phyloP scores from a whole-genome alignment of 495 filamentous ascomycete genomes.

The Usnea hakonensis region DNA sequence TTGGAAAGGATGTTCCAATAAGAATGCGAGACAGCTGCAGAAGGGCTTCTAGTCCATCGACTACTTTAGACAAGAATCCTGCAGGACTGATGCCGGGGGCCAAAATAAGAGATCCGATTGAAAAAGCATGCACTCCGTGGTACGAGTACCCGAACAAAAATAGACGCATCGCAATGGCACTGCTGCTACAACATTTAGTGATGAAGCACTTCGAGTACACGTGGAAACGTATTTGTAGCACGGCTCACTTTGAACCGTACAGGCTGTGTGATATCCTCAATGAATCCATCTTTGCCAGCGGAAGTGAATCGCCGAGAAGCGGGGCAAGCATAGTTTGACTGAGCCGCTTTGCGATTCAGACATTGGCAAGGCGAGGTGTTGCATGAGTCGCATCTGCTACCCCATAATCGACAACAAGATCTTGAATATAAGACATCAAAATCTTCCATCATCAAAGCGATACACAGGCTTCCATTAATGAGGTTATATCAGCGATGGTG shows the following conservation, averaged over 20 bases:
- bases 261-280: background rate
- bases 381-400: slow-evolving; percentile 3
- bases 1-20: background rate
- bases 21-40: background rate
- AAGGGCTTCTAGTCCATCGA: background rate
- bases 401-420: background rate
- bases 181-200: background rate
- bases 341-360: slow-evolving; percentile 3
- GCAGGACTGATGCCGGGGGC: background rate
- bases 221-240: background rate
- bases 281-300: background rate
- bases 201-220: background rate
- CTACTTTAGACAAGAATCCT: background rate
- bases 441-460: background rate
- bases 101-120: background rate
- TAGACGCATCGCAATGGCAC: background rate
- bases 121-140: background rate
- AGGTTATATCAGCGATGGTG: too few relatives aligned
- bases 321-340: background rate
- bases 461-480: too few relatives aligned
- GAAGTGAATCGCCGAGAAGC: slow-evolving; percentile 1
- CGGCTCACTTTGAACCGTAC: background rate
- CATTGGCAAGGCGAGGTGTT: background rate
- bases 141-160: background rate
- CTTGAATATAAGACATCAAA: background rate